Conservation (phyloP, 2,329 filamentous ascomycete genomes). For the Colletotrichum scovillei region DNA sequence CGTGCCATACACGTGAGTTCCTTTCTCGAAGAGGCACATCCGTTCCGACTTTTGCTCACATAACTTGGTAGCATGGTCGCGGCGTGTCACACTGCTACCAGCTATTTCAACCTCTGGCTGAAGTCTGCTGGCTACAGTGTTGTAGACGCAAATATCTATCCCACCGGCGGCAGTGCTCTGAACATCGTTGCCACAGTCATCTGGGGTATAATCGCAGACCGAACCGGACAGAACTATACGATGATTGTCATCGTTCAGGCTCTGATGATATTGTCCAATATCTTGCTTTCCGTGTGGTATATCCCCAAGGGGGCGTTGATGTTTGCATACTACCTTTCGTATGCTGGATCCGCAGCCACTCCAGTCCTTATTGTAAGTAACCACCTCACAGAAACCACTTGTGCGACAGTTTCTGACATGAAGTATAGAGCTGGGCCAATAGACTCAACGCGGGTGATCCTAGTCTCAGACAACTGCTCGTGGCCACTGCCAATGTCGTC, state of each 20-base stretch:
- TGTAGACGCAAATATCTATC: constrained; percentile 64
- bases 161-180: constrained; percentile 32
- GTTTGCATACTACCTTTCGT: constrained; percentile 39
- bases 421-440: constrained; percentile 15
- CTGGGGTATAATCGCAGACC: constrained; percentile 38
- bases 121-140: constrained; percentile 54
- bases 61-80: constrained; percentile 28
- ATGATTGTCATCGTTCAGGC: constrained; percentile 33
- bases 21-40: too few relatives aligned
- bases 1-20: constrained; percentile 37
- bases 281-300: constrained; percentile 39
- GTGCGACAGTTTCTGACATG: background rate
- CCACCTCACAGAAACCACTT: too few relatives aligned
- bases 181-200: constrained; percentile 33
- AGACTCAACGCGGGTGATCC: constrained; percentile 21
- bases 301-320: constrained; percentile 37
- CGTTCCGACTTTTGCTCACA: background rate
- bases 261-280: constrained; percentile 38
- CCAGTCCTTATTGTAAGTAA: constrained; percentile 40
- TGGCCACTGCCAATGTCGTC: constrained; percentile 17
- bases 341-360: constrained; percentile 36
- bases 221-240: constrained; percentile 35
- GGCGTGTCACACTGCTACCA: constrained; percentile 24
- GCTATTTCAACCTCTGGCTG: constrained; percentile 50
- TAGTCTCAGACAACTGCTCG: constrained; percentile 7